These are phyloP conservation scores for Nakaseomyces bracarensis DNA, from an alignment of 1,139 yeast genomes.

Conservation along the genomic window DNA sequence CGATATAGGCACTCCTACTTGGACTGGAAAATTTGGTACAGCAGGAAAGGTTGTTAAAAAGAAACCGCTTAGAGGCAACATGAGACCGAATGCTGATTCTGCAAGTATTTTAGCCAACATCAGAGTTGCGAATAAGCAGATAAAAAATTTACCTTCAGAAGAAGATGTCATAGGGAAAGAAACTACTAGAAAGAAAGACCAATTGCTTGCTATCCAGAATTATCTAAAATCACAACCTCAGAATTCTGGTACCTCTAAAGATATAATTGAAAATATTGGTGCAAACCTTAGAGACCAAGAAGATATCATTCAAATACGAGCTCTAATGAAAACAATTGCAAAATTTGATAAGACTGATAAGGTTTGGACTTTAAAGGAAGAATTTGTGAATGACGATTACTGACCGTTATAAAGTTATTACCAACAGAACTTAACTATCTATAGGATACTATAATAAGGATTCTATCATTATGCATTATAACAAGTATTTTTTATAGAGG, in stretches of 20 bases:
- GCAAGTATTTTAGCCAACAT: conserved; percentile 22
- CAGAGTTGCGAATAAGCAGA: conserved; percentile 14
- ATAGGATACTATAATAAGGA: background rate
- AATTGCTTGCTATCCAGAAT: conserved; percentile 34
- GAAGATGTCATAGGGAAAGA: background rate
- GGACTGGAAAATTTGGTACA: conserved; percentile 88
- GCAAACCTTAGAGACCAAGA: conserved; percentile 43
- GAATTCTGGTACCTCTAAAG: conserved; percentile 47
- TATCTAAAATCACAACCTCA: conserved; percentile 35
- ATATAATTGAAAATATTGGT: conserved; percentile 45
- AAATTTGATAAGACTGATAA: conserved; percentile 49
- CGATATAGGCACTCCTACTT: conserved; percentile 79
- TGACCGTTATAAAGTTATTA: background rate
- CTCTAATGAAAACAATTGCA: conserved; percentile 62
- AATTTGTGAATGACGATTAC: conserved; percentile 20
- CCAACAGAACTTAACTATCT: background rate
- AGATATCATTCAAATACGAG: conserved; percentile 56
- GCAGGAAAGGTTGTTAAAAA: conserved; percentile 51
- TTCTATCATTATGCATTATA: background rate
- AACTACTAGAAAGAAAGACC: conserved; percentile 31
- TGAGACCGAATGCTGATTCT: conserved; percentile 20
- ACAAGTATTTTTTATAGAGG: too few relatives aligned
- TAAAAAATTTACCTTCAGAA: conserved; percentile 7
- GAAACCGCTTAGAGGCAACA: conserved; percentile 7
- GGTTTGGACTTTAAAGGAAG: conserved; percentile 62